Percentiles rank a stretch among this genome's conserved stretches.
These are phyloP conservation scores for Luffa acutangula DNA, from an alignment of 306 rosid genomes.

Conservation along the genomic window DNA sequence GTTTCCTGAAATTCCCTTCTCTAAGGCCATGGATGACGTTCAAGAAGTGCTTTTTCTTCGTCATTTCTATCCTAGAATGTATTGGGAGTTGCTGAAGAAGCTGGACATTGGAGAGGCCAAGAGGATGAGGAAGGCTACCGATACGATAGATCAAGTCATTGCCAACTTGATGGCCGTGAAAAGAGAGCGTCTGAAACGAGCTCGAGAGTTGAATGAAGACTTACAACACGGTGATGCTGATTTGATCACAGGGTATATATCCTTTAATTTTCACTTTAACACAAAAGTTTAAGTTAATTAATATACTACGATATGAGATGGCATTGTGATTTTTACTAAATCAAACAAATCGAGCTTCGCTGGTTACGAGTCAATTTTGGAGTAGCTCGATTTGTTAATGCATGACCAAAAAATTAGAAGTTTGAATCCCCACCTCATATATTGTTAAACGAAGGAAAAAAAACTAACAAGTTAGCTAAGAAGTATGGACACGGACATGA, in stretches of 20 bases:
- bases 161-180: not conserved
- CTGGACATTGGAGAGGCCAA: slow-evolving; percentile 3
- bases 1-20: slow-evolving; percentile 16
- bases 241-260: slow-evolving; percentile 16
- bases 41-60: slow-evolving; percentile 23
- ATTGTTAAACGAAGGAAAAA: too few species aligned
- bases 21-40: slow-evolving; percentile 25
- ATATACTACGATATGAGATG: too few species aligned
- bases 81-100: slow-evolving; percentile 7
- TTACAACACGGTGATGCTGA: slow-evolving; percentile 4
- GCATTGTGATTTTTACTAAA: too few species aligned
- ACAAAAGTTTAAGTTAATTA: too few species aligned
- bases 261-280: too few species aligned
- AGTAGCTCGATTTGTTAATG: too few species aligned
- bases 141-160: slow-evolving; percentile 6
- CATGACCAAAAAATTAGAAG: too few species aligned
- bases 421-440: too few species aligned
- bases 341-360: too few species aligned
- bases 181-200: not conserved
- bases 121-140: slow-evolving; percentile 1
- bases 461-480: too few species aligned
- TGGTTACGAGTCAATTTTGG: too few species aligned
- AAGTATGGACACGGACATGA: too few species aligned
- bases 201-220: not conserved
- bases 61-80: slow-evolving; percentile 7